Percentiles rank a stretch among this genome's conserved stretches.
phyloP scores from a whole-genome alignment of 768 basidiomycete genomes.

The Suillus occidentalis region DNA sequence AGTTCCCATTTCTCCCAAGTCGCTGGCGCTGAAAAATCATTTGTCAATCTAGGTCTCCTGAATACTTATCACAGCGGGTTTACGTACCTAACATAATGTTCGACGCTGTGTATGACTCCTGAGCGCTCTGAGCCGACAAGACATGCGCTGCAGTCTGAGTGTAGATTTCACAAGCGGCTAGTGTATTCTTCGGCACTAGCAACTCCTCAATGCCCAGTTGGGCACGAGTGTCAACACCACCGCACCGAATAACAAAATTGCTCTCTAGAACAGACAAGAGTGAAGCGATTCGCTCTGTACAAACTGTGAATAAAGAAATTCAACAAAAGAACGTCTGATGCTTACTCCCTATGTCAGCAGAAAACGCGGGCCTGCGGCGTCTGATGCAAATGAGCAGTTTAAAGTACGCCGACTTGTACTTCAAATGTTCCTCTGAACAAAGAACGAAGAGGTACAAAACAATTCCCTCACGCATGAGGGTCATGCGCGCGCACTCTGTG shows the following conservation, averaged over 20 bases:
- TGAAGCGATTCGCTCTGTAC: slow-evolving; percentile 31
- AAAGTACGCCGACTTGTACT: slow-evolving; percentile 50
- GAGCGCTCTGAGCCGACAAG: slow-evolving; percentile 11
- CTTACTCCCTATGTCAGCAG: slow-evolving; percentile 27
- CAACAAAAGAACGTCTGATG: background rate
- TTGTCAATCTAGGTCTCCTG: slow-evolving; percentile 7
- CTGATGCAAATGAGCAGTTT: slow-evolving; percentile 44
- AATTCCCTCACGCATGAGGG: slow-evolving; percentile 43
- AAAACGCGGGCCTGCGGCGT: slow-evolving; percentile 31
- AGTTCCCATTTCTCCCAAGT: slow-evolving; percentile 24
- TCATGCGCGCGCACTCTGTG: slow-evolving; percentile 50
- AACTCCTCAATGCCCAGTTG: slow-evolving; percentile 36
- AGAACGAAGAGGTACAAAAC: slow-evolving; percentile 46
- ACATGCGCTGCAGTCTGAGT: background rate
- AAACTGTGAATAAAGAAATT: slow-evolving; percentile 1
- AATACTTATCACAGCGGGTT: slow-evolving; percentile 7
- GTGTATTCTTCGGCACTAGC: slow-evolving; percentile 17
- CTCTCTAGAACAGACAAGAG: slow-evolving; percentile 33
- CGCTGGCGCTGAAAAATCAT: slow-evolving; percentile 36
- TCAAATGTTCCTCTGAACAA: slow-evolving; percentile 39
- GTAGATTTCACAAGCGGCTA: background rate
- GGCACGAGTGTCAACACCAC: slow-evolving; percentile 31
- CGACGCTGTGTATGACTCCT: background rate
- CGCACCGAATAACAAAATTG: slow-evolving; percentile 26
- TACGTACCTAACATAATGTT: slow-evolving; percentile 40